Evolutionary conservation across 1,284 basidiomycete species (phyloP), one percentile per base, ranked within the genome.

Genomic region (Apiotrichum laibachii): DNA sequence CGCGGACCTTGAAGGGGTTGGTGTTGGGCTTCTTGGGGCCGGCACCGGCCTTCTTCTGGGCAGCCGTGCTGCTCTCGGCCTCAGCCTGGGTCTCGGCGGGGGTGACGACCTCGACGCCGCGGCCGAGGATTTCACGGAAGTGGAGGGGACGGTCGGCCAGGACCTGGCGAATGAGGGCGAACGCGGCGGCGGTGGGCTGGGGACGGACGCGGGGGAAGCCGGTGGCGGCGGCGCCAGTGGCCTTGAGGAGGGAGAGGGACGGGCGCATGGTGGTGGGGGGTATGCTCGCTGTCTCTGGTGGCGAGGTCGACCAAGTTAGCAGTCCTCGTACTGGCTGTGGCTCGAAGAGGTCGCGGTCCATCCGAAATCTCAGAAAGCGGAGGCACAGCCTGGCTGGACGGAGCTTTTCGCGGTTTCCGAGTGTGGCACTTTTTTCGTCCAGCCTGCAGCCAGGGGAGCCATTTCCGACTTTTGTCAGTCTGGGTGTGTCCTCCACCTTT

Each of bases 81-180:
- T 48, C 42, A 19, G 48, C 16, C 18, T 37, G 40, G 19, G 43
- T 18, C 10, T 8, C 46, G n/a, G 54, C 56, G 22, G 0, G 33
- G 13, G 45, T 21, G 10, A 5, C 15, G 21, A 48, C 49, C 31
- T 21, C 59, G 45, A 67, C 50, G 42, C 65, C 73, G 46, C 66
- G 67, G 18, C 60, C 57, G 37, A 75, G 55, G 53, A 77, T 57
- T 57, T 73, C 70, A 33, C 70, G 71, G 44, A 72, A 71, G 35
- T 68, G 66, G n/a, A 65, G 60, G 7, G 72, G 65, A 10, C 65
- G 47, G 15, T 64, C 57, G 8, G 63, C 45, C 10, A 77, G 67
- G 19, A 73, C 59, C 35, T 67, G 51, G 11, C 65, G 64, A 34
- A 77, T 67, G 49, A 75, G 59, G 12, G 59, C 54, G 56, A 71